Base-by-base conservation (phyloP, 164 flowering plant species). In the Magnolia sinica region DNA sequence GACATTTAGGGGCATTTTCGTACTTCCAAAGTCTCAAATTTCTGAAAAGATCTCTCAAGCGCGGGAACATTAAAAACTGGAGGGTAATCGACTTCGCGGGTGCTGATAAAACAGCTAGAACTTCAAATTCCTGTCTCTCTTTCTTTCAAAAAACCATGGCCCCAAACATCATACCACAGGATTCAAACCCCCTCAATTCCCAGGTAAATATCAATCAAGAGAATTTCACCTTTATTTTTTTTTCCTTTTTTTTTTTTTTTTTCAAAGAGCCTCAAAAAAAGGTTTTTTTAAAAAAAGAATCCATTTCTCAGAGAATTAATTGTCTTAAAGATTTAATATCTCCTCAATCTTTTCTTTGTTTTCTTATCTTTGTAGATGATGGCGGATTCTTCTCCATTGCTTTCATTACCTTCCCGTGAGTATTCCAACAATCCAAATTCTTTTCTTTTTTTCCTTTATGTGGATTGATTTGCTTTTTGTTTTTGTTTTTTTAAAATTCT, bases 331-430 rank as follows among this genome's bases (percentile, higher is more conserved):
- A 27, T 27, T 27, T 27, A 1, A 27, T 27, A 27, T 27, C 45
- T 2, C 3, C 24, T 72, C 16, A 7, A 64, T 14, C 10, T 27
- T 73, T 63, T 16, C 64, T 58, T 37, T 50, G 18, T 37, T 2
- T 64, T 50, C 22, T 45, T 24, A 9, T 50, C 27, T 64, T 74
- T 64, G 76, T 51, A 74, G 76, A 23, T 49, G 18, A 8, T 8
- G 18, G 70, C 8, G 18, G 70, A 19, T 49, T 74, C 76, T 64
- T 64, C 59, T 20, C 29, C n/a, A 18, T 23, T 52, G 71, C 71
- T 75, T 50, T 75, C 72, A 10, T 14, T 75, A 4, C 77, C 77
- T 8, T 66, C 77, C 24, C 31, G 71, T 75, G 6, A n/a, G 77
- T 65, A 24, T 50, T 67, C 14, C 10, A 24, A 18, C 9, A 10